These are phyloP conservation scores for Chenopodium suecicum DNA, from an alignment of 148 eudicot genomes.

Conservation along the genomic window DNA sequence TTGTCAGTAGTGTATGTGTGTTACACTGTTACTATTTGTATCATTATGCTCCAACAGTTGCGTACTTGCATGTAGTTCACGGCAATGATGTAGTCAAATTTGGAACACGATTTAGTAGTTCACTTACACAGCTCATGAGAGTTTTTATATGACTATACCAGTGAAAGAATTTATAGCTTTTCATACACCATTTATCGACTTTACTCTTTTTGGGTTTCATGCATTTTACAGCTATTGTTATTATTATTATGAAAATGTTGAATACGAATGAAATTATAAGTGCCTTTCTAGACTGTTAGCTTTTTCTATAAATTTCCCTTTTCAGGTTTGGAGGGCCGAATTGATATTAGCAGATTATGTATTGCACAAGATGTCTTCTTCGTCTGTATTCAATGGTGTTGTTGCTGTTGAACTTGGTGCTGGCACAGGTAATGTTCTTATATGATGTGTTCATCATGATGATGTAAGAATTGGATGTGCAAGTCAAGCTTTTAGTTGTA, in stretches of 20 bases:
- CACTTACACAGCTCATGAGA: not conserved
- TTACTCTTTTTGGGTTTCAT: not conserved
- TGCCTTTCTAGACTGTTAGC: slow-evolving; percentile 3
- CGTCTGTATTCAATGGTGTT: slow-evolving; percentile 57
- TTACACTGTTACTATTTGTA: not conserved
- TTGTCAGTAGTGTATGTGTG: not conserved
- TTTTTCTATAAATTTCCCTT: slow-evolving; percentile 13
- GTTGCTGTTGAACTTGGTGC: slow-evolving; percentile 90
- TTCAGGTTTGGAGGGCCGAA: slow-evolving; percentile 96
- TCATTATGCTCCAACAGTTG: not conserved
- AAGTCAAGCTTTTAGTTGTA: not conserved
- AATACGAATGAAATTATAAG: not conserved
- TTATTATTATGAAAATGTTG: not conserved
- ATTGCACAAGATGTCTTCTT: slow-evolving; percentile 63
- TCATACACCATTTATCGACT: not conserved
- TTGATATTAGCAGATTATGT: slow-evolving; percentile 77
- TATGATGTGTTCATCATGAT: slow-evolving; percentile 8
- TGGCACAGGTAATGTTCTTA: slow-evolving; percentile 67
- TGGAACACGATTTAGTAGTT: not conserved
- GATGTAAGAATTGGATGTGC: not conserved
- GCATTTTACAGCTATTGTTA: not conserved
- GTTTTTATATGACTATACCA: not conserved
- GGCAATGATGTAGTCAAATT: not conserved
- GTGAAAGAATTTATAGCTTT: not conserved
- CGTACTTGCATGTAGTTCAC: not conserved